Percentiles rank a stretch among this genome's conserved stretches.
Conservation (phyloP, 2,329 filamentous ascomycete species). For the Colletotrichum nymphaeae region DNA sequence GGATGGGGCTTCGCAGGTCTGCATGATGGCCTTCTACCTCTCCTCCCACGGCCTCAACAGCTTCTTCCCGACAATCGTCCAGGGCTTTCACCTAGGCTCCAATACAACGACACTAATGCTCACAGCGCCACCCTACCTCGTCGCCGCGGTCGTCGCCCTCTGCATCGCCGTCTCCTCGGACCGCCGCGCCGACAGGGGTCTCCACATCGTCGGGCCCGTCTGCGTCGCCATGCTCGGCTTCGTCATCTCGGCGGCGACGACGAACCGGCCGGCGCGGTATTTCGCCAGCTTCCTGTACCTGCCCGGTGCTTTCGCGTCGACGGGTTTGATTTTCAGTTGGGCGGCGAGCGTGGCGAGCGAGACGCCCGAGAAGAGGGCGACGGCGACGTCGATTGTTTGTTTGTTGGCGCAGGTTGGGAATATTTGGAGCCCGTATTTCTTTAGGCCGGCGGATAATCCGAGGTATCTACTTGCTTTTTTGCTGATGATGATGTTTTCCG, state of each 20-base stretch:
- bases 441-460: conserved; percentile 42
- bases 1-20: conserved; percentile 14
- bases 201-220: conserved; percentile 37
- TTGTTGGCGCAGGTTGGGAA: conserved; percentile 50
- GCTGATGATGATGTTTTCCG: conserved; percentile 33
- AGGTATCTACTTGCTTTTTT: conserved; percentile 45
- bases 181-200: conserved; percentile 36
- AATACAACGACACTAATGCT: conserved; percentile 45
- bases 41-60: conserved; percentile 40
- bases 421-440: conserved; percentile 54
- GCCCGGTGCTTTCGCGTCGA: conserved; percentile 40
- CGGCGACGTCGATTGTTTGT: conserved; percentile 49
- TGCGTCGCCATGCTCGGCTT: conserved; percentile 64
- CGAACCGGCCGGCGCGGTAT: conserved; percentile 61
- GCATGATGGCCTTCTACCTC: conserved; percentile 38
- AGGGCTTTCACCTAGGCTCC: conserved; percentile 45
- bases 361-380: conserved; percentile 52
- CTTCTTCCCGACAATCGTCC: conserved; percentile 44
- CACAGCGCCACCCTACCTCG: conserved; percentile 42
- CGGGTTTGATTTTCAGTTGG: conserved; percentile 50
- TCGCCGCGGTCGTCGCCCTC: conserved; percentile 36
- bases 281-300: conserved; percentile 49
- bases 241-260: conserved; percentile 69
- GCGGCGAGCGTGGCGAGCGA: conserved; percentile 45
- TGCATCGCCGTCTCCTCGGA: conserved; percentile 38